Percentiles rank a stretch among this genome's conserved stretches.
phyloP scores from a whole-genome alignment of 2,329 filamentous ascomycete genomes.

The Cercospora nicotianae region DNA sequence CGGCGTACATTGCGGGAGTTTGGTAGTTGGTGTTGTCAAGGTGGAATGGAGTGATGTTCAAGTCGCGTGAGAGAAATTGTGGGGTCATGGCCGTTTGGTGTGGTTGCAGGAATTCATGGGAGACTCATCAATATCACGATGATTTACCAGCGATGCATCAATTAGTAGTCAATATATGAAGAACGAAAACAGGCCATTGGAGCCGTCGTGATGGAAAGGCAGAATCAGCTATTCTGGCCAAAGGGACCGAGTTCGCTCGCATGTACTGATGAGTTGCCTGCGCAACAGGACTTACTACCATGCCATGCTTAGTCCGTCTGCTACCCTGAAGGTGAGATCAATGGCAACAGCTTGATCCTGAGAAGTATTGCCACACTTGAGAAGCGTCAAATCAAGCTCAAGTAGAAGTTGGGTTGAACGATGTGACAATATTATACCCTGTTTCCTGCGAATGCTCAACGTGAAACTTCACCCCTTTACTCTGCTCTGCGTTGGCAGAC shows the following conservation, averaged over 20 bases:
- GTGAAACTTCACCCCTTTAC: not conserved
- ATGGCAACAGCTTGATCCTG: not conserved
- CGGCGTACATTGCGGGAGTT: constrained; percentile 70
- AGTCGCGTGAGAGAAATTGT: not conserved
- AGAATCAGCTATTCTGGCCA: too few relatives aligned
- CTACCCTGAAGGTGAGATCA: not conserved
- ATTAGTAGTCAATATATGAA: too few relatives aligned
- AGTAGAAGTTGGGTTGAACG: not conserved
- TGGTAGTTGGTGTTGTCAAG: not conserved
- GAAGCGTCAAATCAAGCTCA: not conserved
- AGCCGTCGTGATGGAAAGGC: too few relatives aligned
- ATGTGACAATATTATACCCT: too few relatives aligned
- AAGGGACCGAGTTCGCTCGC: too few relatives aligned
- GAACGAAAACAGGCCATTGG: too few relatives aligned
- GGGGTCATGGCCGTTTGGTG: not conserved
- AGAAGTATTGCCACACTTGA: not conserved
- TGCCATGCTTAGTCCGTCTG: not conserved
- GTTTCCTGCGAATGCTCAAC: not conserved
- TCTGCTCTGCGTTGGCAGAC: constrained; percentile 9
- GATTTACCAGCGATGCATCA: not conserved
- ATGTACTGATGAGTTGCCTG: too few relatives aligned
- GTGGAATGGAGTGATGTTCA: not conserved
- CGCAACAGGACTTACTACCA: too few relatives aligned
- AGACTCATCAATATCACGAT: too few relatives aligned
- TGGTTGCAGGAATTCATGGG: too few relatives aligned